Percentiles rank a stretch among this genome's conserved stretches.
phyloP scores from a whole-genome alignment of 2,329 filamentous ascomycete species.

The Waltergamsia citrina region DNA sequence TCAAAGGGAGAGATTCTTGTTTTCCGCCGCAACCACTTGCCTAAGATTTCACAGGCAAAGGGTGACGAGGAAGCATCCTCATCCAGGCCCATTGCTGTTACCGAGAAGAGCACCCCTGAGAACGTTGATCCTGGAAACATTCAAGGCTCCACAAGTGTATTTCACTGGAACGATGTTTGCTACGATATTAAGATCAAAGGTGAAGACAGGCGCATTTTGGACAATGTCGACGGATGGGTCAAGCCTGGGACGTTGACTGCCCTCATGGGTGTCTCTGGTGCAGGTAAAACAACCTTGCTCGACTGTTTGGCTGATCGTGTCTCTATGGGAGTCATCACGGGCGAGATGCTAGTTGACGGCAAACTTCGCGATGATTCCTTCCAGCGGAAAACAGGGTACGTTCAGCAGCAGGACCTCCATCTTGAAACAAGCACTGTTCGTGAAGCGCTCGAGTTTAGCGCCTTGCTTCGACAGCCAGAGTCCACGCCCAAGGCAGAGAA shows the following conservation, averaged over 20 bases:
- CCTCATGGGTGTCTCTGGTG: conserved; percentile 64
- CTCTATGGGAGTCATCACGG: conserved; percentile 75
- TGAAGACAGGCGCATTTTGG: conserved; percentile 54
- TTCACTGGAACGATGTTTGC: conserved; percentile 64
- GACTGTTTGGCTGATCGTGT: conserved; percentile 75
- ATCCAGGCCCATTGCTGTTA: conserved; percentile 9
- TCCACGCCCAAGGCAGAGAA: conserved; percentile 61
- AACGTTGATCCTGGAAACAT: conserved; percentile 1
- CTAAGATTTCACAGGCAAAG: conserved; percentile 8
- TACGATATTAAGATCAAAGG: conserved; percentile 63
- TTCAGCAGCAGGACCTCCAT: conserved; percentile 83
- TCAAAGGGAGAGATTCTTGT: conserved; percentile 53
- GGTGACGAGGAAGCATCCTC: conserved; percentile 11
- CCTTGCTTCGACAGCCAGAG: conserved; percentile 70
- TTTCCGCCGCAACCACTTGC: conserved; percentile 36
- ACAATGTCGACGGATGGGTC: conserved; percentile 66
- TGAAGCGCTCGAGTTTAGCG: conserved; percentile 74
- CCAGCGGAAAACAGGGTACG: conserved; percentile 80
- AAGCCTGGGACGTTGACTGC: conserved; percentile 66
- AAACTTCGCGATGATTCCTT: conserved; percentile 64
- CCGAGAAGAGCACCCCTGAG: conserved; percentile 10
- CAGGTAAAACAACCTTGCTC: conserved; percentile 79
- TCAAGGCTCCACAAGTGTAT: conserved; percentile 26
- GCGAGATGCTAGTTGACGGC: conserved; percentile 60
- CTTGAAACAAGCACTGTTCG: conserved; percentile 71